Evolutionary conservation across 371 early-diverging fungal species (phyloP), one percentile per base, ranked within the genome.

Genomic region (Fennellomyces sp.): DNA sequence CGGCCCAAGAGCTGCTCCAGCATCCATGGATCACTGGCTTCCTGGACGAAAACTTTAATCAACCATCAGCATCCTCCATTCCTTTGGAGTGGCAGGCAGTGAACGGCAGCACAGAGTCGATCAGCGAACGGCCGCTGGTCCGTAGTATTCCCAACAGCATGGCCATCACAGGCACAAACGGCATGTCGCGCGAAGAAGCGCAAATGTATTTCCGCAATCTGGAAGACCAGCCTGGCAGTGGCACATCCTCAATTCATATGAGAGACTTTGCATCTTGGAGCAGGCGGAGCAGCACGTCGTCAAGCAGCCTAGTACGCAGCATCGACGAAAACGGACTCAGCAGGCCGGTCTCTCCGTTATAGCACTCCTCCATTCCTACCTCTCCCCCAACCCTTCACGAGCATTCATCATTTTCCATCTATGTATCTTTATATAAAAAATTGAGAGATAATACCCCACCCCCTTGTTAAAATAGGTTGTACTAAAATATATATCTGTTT

Each of bases 21-120:
- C 91, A 95, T 67, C 81, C 83, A 10, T 96, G 94, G 94, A 80
- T 95, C 17, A 69, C 65, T 25, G 61, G 58, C 10, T 78, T 76
- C 42, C 36, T 76, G 31, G 70, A 77, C 23, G 54, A 54, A 36
- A 26, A 35, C 17, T 35, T 21, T 52, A 33, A 28, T 36, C 53
- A 25, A 19, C 15, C 49, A 49, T 49, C 49, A 50, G 15, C 51
- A 11, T 54, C 54, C n/a, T 54, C 54, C n/a, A 54, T 39, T 8
- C 45, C 45, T 21, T 23, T 45, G 23, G 45, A 45, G 3, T 45
- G 45, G 52, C 19, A 52, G 5, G 27, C 28, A 10, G 35, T 52
- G 52, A 52, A 52, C 17, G 33, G 52, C 28, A 28, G 31, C 28
- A 45, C 15, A 12, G 56, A 19, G 3, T 28, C 38, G 8, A n/a